Evolutionary conservation across 23 red algal species (phyloP).

Genomic region (Gracilaria caudata): DNA sequence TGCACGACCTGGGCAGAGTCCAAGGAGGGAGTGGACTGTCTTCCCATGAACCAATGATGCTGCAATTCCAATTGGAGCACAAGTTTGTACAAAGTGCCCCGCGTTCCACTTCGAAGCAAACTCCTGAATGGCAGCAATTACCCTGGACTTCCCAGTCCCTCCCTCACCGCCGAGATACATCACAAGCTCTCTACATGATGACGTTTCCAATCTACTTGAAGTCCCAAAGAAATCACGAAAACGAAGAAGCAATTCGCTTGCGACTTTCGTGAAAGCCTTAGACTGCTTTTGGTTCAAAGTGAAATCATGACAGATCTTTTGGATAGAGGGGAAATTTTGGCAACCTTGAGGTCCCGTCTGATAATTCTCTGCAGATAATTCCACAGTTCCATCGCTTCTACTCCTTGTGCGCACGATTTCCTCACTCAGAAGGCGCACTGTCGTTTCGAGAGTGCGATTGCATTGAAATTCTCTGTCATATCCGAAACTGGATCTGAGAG

Average conservation of each 20-base stretch:
- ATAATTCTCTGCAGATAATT: too few species aligned
- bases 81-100: neutral
- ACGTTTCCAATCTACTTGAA: too few species aligned
- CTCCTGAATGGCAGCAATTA: neutral
- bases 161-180: neutral
- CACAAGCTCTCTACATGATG: too few species aligned
- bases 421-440: too few species aligned
- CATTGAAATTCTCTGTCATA: too few species aligned
- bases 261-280: neutral
- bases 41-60: neutral
- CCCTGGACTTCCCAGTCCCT: conserved; percentile 5
- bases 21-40: conserved; percentile 1
- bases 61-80: neutral
- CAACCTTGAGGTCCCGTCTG: too few species aligned
- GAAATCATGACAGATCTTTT: neutral
- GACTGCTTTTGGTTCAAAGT: neutral
- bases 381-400: too few species aligned
- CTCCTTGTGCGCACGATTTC: too few species aligned
- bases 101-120: neutral
- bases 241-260: neutral
- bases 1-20: neutral
- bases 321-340: too few species aligned
- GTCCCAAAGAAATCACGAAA: neutral
- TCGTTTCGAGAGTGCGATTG: too few species aligned
- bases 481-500: too few species aligned